Conservation (phyloP, 2,329 filamentous ascomycete genomes). For the Aureobasidium sp. region DNA sequence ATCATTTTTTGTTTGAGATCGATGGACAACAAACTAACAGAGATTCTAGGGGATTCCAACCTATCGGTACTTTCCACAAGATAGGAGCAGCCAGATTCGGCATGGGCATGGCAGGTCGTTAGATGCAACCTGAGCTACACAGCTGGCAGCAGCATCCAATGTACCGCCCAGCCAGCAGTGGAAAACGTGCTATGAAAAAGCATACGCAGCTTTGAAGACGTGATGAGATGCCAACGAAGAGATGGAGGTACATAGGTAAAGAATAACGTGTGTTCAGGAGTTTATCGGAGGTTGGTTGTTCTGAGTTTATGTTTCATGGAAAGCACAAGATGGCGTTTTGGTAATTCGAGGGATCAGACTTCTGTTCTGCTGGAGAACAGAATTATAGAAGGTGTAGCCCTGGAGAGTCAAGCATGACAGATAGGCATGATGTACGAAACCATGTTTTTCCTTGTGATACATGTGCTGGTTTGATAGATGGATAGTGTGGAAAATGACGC, state of each 20-base stretch:
- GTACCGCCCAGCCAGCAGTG: neutral
- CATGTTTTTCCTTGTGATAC: neutral
- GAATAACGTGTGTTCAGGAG: neutral
- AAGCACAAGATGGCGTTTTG: conserved; percentile 3
- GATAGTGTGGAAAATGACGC: neutral
- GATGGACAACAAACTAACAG: conserved; percentile 3
- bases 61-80: conserved; percentile 42
- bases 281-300: neutral
- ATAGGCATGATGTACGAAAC: conserved; percentile 5
- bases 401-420: neutral
- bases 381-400: neutral
- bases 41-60: conserved; percentile 39
- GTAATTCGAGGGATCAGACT: neutral
- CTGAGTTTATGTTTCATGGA: neutral
- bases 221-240: conserved; percentile 3
- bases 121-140: neutral
- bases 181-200: neutral
- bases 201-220: conserved; percentile 4
- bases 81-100: conserved; percentile 18
- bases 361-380: neutral
- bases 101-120: conserved; percentile 18
- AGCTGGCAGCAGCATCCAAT: neutral
- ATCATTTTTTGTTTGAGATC: neutral
- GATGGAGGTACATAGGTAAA: neutral
- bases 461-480: neutral